phyloP scores from a whole-genome alignment of 257 asterid genomes.

The Coffea eugenioides region DNA sequence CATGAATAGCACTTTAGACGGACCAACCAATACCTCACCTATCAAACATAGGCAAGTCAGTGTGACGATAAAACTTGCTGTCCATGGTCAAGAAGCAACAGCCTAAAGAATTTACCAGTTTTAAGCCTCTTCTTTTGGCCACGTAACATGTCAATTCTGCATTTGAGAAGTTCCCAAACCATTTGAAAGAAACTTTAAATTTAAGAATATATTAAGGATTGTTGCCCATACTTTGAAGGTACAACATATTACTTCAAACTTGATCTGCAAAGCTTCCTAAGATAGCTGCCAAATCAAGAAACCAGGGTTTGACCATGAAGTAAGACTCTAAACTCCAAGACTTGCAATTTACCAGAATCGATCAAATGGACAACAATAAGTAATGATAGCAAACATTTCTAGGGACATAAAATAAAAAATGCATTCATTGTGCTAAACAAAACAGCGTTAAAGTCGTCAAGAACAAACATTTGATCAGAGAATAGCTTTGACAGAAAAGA shows the following conservation, averaged over 20 bases:
- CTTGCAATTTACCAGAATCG: not conserved
- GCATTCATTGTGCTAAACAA: no score
- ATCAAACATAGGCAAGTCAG: slow-evolving; percentile 38
- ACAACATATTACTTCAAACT: not conserved
- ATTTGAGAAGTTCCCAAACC: no score
- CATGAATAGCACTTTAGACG: slow-evolving; percentile 83
- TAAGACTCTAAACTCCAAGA: not conserved
- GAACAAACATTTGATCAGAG: no score
- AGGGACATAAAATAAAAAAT: no score
- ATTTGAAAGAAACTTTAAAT: no score
- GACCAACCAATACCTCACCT: slow-evolving; percentile 89
- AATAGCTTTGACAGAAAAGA: no score
- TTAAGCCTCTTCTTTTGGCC: slow-evolving; percentile 95
- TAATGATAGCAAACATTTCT: no score
- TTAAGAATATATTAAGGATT: no score
- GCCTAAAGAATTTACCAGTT: slow-evolving; percentile 49
- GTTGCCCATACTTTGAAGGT: not conserved
- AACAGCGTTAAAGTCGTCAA: no score
- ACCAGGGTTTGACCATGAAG: not conserved
- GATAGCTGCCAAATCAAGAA: not conserved
- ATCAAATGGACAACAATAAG: no score
- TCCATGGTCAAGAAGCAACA: slow-evolving; percentile 17
- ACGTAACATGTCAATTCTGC: slow-evolving; percentile 12
- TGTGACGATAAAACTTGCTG: slow-evolving; percentile 13
- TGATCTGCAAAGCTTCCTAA: not conserved